Base-by-base conservation (phyloP, 805 yeast genomes). In the Candida maesae region DNA sequence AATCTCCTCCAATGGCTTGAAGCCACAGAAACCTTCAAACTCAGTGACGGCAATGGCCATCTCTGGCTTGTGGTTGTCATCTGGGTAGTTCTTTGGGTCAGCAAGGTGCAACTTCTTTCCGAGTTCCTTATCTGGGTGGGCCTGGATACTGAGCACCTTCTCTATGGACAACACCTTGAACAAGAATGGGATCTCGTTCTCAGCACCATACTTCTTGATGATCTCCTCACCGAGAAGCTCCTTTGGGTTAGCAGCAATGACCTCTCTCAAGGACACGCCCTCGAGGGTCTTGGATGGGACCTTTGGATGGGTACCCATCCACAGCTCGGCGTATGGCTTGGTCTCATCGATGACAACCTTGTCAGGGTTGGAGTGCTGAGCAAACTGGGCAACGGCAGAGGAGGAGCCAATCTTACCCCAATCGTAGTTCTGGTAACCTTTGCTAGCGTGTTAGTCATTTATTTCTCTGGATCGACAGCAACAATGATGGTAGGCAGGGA, bases 301-400 rank as follows among this genome's bases (percentile, higher is more conserved):
- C 34, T 84, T 84, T 39, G 95, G 91, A 61, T 93, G 99, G 19
- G 98, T 89, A 29, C 99, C 99, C 99, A 93, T 93, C 99, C 99
- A 93, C 52, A 93, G 71, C 64, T 93, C 99, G 14, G 99, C 99
- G 59, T 93, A 93, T 10, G 99, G 98, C 58, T 80, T 78, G 28
- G 71, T 39, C 55, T 83, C 90, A 50, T 84, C 87, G 41, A 89
- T 74, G 15, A 57, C 58, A 39, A 86, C 69, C 11, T 52, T 33
- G 9, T 60, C 51, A 3, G 86, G 75, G 63, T 84, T 81, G 33
- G 95, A 79, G 37, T 71, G 69, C 28, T 81, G 71, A 33, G 95
- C 95, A 60, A 79, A 91, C 60, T 74, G 81, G 5, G 99, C 99
- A 38, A 90, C 99, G 7, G 95, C 84, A 15, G 96, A 86, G 6